phyloP scores from a whole-genome alignment of 2,329 filamentous ascomycete species.

The Diaporthe sp. region DNA sequence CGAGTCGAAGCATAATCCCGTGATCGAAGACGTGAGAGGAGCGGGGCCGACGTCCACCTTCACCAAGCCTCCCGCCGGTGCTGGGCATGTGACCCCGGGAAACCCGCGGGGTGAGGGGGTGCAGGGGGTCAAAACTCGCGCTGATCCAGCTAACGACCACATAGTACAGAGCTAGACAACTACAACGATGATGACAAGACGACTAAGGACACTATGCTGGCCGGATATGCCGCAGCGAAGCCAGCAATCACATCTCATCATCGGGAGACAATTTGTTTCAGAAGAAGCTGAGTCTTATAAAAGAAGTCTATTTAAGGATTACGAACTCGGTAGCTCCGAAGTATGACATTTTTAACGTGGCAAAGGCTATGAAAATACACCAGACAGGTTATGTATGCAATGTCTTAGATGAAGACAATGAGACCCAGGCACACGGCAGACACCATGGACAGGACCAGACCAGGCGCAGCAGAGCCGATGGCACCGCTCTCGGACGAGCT shows the following conservation, averaged over 20 bases:
- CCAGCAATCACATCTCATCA: neutral
- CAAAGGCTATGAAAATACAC: conserved; percentile 21
- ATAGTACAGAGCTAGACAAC: neutral
- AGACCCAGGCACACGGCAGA: conserved; percentile 24
- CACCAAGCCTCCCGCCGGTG: neutral
- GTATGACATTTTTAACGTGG: conserved; percentile 9
- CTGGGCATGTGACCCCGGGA: conserved; percentile 8
- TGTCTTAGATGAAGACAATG: conserved; percentile 20
- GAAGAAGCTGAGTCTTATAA: conserved; percentile 27
- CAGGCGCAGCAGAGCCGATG: conserved; percentile 3
- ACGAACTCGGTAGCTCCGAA: conserved; percentile 25
- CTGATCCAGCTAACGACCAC: neutral
- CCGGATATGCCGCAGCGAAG: conserved; percentile 2
- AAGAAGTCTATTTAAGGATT: conserved; percentile 29
- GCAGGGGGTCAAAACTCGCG: neutral
- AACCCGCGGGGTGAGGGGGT: neutral
- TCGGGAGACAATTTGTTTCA: neutral
- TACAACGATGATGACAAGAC: neutral
- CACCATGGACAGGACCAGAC: conserved; percentile 19
- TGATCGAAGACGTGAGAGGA: neutral
- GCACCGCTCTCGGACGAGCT: conserved; percentile 4
- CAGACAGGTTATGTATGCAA: conserved; percentile 15
- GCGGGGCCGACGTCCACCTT: conserved; percentile 23
- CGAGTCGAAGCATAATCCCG: neutral
- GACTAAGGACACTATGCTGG: neutral